A percentile compares a stretch with the other conserved stretches of the same genome.
phyloP scores from a whole-genome alignment of 495 filamentous ascomycete species.

The Xylona heveae region DNA sequence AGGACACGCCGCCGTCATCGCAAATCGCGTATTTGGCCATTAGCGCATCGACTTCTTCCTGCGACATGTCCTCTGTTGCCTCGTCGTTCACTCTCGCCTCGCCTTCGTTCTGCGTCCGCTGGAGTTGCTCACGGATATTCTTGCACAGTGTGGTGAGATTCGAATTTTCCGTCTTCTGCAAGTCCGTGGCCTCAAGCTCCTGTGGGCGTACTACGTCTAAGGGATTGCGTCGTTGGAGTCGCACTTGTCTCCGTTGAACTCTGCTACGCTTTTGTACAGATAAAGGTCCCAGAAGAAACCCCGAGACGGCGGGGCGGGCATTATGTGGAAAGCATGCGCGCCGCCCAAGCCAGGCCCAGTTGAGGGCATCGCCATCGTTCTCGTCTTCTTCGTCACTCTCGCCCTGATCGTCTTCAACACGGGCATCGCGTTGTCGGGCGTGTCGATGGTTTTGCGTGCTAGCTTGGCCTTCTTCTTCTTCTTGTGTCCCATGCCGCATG shows the following conservation, averaged over 20 bases:
- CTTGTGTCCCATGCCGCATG: slow-evolving; percentile 39
- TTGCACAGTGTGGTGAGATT: slow-evolving; percentile 51
- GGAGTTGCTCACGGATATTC: slow-evolving; percentile 32
- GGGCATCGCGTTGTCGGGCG: slow-evolving; percentile 8
- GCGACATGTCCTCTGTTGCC: slow-evolving; percentile 13
- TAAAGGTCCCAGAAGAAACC: slow-evolving; percentile 76
- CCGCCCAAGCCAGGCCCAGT: slow-evolving; percentile 73
- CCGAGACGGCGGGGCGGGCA: slow-evolving; percentile 51
- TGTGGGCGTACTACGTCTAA: slow-evolving; percentile 45
- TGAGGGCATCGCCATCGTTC: slow-evolving; percentile 51
- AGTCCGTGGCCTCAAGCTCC: slow-evolving; percentile 46
- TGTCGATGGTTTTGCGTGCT: slow-evolving; percentile 24
- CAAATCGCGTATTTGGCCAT: slow-evolving; percentile 34
- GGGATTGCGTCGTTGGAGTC: slow-evolving; percentile 39
- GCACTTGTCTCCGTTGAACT: slow-evolving; percentile 36
- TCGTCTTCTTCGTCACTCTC: slow-evolving; percentile 34
- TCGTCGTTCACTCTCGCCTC: slow-evolving; percentile 21
- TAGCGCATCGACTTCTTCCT: slow-evolving; percentile 17
- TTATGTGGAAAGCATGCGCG: slow-evolving; percentile 51
- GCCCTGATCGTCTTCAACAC: slow-evolving; percentile 12
- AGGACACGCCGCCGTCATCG: slow-evolving; percentile 39
- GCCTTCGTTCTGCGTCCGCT: slow-evolving; percentile 15
- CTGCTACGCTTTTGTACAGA: slow-evolving; percentile 70
- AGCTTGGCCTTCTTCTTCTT: slow-evolving; percentile 14
- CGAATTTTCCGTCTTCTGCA: slow-evolving; percentile 48